Conservation (phyloP, 2,329 filamentous ascomycete genomes). For the Epichloe scottii region DNA sequence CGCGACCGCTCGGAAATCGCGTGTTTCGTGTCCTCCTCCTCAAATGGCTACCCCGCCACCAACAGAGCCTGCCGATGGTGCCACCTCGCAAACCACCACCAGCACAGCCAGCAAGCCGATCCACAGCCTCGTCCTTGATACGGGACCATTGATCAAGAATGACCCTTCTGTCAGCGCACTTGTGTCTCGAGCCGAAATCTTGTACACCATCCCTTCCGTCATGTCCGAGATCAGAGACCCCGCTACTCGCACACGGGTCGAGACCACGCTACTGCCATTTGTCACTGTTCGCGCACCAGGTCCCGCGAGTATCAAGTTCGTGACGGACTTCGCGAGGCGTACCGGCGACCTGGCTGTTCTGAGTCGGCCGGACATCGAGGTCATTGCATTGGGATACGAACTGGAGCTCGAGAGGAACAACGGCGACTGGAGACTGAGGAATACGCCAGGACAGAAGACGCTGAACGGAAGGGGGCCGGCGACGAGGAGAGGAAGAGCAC, state of each 20-base stretch:
- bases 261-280: constrained; percentile 79
- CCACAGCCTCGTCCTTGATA: constrained; percentile 76
- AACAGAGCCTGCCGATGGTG: constrained; percentile 4
- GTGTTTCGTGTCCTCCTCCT: neutral
- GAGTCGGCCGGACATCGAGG: constrained; percentile 77
- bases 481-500: neutral
- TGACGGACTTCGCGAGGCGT: constrained; percentile 73
- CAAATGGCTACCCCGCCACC: constrained; percentile 4
- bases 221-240: constrained; percentile 80
- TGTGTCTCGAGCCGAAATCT: constrained; percentile 58
- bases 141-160: constrained; percentile 89
- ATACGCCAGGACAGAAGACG: constrained; percentile 64
- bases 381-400: constrained; percentile 86
- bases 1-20: neutral
- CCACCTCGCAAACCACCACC: constrained; percentile 5
- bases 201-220: constrained; percentile 78
- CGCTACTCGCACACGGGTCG: constrained; percentile 64
- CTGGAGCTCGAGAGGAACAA: constrained; percentile 83
- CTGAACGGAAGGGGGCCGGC: constrained; percentile 49
- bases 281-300: constrained; percentile 62
- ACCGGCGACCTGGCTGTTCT: constrained; percentile 85
- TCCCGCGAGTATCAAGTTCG: constrained; percentile 64
- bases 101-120: constrained; percentile 45
- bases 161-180: constrained; percentile 75
- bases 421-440: constrained; percentile 78